These are phyloP conservation scores for Paraurostyla sp. DNA, from an alignment of 73 alveolate species.

Conservation along the genomic window DNA sequence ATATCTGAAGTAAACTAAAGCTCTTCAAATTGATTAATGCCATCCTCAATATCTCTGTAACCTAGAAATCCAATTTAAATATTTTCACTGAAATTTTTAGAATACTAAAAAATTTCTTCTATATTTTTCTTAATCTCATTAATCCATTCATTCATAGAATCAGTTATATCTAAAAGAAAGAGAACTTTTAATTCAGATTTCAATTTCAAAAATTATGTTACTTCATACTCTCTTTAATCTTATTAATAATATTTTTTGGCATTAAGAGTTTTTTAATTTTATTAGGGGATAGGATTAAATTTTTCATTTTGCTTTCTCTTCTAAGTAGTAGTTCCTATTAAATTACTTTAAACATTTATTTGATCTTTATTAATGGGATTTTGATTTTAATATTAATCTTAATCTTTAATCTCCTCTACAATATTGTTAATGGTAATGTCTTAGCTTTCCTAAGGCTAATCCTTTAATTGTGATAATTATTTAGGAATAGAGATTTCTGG, in stretches of 20 bases:
- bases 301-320: no score
- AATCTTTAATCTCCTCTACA: no score
- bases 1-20: constrained; percentile 4
- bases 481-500: no score
- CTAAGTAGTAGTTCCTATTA: no score
- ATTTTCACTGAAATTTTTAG: neutral
- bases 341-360: no score
- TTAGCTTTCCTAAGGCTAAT: no score
- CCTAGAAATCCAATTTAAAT: constrained; percentile 55
- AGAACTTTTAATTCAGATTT: neutral
- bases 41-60: constrained; percentile 35
- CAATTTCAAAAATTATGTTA: neutral
- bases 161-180: neutral
- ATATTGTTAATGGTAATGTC: no score
- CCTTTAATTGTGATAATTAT: no score
- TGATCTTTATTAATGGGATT: no score
- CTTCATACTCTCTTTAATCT: no score
- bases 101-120: no score
- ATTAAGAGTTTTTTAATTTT: neutral
- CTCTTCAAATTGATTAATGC: constrained; percentile 6
- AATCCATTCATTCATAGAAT: neutral
- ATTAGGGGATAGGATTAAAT: neutral
- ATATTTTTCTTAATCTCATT: neutral
- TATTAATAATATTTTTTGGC: neutral
- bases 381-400: no score